These are phyloP conservation scores for Petunia secreta DNA, from an alignment of 257 asterid species.

Conservation along the genomic window DNA sequence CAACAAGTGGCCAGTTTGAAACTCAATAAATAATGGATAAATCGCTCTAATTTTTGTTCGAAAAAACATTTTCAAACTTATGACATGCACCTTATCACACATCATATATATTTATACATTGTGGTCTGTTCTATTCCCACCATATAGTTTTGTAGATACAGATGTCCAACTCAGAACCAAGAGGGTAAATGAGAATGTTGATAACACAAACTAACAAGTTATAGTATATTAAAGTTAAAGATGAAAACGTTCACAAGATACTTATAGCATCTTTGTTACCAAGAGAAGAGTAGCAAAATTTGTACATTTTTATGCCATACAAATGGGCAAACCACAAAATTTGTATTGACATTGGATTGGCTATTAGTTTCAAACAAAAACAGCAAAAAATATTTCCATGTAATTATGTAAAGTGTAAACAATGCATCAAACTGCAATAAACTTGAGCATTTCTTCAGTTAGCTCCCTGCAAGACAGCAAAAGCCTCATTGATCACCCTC, in stretches of 20 bases:
- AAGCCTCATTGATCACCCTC: conserved; percentile 49
- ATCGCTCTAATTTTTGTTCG: too few species aligned
- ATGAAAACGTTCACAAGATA: conserved; percentile 6
- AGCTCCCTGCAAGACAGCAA: conserved; percentile 41
- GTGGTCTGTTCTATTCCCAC: too few species aligned
- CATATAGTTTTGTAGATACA: background rate
- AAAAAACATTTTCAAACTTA: too few species aligned
- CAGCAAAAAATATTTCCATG: conserved; percentile 3
- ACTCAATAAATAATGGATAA: too few species aligned
- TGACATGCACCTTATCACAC: too few species aligned
- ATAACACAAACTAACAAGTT: background rate
- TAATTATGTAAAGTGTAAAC: conserved; percentile 14
- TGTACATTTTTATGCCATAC: conserved; percentile 57
- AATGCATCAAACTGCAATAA: conserved; percentile 22
- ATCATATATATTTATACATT: too few species aligned
- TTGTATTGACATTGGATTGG: conserved; percentile 39
- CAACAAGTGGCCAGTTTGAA: too few species aligned
- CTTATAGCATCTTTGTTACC: conserved; percentile 39
- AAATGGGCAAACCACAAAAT: conserved; percentile 43
- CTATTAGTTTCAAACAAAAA: conserved; percentile 13
- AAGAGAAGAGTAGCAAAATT: conserved; percentile 41
- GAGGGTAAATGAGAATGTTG: background rate
- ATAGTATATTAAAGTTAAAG: conserved; percentile 12
- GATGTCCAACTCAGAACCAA: background rate
- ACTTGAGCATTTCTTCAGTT: conserved; percentile 33